Evolutionary conservation across 768 basidiomycete species (phyloP).

Genomic region (Cubamyces lactineus): DNA sequence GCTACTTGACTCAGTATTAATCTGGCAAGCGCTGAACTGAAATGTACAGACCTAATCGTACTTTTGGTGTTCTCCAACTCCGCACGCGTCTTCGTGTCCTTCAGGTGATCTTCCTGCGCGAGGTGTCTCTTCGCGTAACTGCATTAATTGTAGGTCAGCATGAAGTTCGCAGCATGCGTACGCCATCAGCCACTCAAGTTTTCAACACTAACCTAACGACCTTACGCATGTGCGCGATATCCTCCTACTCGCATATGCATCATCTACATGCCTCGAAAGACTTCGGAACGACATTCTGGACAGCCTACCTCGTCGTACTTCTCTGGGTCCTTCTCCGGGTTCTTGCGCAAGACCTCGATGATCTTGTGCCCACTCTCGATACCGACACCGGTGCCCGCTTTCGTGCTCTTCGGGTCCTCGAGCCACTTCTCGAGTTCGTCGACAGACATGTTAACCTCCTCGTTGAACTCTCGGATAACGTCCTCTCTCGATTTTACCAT

Average conservation of each 20-base stretch:
- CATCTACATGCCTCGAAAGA: neutral
- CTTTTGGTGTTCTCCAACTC: conserved; percentile 38
- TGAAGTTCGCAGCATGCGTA: neutral
- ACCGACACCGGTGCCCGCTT: conserved; percentile 39
- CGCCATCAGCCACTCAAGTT: too few species aligned
- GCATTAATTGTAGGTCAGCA: neutral
- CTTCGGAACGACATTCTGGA: neutral
- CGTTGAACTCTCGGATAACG: conserved; percentile 36
- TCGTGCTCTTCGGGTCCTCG: conserved; percentile 34
- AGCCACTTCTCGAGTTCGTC: conserved; percentile 40
- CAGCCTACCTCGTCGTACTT: conserved; percentile 35
- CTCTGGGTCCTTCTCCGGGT: conserved; percentile 35
- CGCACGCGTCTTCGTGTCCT: conserved; percentile 36
- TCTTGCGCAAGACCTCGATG: conserved; percentile 39
- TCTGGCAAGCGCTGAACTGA: neutral
- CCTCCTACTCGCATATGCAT: conserved; percentile 29
- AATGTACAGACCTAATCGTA: conserved; percentile 34
- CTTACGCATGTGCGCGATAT: conserved; percentile 39
- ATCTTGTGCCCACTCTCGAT: conserved; percentile 40
- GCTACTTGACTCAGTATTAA: conserved; percentile 18
- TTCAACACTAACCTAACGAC: conserved; percentile 34
- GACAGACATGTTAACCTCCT: conserved; percentile 36
- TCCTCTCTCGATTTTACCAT: conserved; percentile 37
- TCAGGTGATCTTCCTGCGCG: conserved; percentile 37
- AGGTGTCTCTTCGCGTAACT: conserved; percentile 39